Evolutionary conservation across 2,329 filamentous ascomycete species (phyloP).

Genomic region (Xylariaceae sp.): DNA sequence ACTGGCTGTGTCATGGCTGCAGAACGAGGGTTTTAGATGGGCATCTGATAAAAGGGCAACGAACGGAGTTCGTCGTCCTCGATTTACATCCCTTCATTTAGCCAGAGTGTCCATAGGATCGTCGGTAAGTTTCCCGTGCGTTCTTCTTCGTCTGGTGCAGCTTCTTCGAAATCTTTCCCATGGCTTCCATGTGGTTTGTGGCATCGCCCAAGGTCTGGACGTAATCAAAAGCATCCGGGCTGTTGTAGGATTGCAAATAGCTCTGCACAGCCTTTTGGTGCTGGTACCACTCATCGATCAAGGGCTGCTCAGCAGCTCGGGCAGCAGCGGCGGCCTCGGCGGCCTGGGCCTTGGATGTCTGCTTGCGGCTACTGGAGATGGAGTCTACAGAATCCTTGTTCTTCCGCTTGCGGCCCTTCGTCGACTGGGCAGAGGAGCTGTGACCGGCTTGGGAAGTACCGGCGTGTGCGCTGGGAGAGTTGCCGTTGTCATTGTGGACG

Average conservation of each 20-base stretch:
- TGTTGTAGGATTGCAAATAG: conserved; percentile 47
- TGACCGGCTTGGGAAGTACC: conserved; percentile 39
- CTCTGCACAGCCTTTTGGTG: conserved; percentile 59
- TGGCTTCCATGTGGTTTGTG: conserved; percentile 45
- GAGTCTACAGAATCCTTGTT: conserved; percentile 42
- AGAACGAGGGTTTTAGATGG: conserved; percentile 7
- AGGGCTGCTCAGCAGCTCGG: conserved; percentile 36
- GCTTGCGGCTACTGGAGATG: conserved; percentile 43
- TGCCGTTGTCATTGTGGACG: conserved; percentile 66
- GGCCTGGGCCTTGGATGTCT: conserved; percentile 38
- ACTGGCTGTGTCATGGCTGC: conserved; percentile 12
- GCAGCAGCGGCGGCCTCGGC: conserved; percentile 33
- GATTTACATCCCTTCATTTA: conserved; percentile 33
- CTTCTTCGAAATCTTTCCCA: conserved; percentile 47
- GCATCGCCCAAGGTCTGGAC: conserved; percentile 49
- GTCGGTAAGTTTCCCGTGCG: conserved; percentile 32
- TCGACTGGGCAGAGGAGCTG: conserved; percentile 29
- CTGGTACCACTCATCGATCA: conserved; percentile 53
- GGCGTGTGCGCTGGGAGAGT: conserved; percentile 26
- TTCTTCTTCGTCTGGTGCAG: conserved; percentile 33
- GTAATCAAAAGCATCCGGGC: conserved; percentile 49
- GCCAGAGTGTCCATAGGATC: conserved; percentile 35
- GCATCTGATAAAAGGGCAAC: neutral
- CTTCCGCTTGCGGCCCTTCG: conserved; percentile 56
- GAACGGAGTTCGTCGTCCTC: neutral